Percentiles rank a stretch among this genome's conserved stretches.
These are phyloP conservation scores for Hevea brasiliensis DNA, from an alignment of 345 rosid genomes.

Conservation along the genomic window DNA sequence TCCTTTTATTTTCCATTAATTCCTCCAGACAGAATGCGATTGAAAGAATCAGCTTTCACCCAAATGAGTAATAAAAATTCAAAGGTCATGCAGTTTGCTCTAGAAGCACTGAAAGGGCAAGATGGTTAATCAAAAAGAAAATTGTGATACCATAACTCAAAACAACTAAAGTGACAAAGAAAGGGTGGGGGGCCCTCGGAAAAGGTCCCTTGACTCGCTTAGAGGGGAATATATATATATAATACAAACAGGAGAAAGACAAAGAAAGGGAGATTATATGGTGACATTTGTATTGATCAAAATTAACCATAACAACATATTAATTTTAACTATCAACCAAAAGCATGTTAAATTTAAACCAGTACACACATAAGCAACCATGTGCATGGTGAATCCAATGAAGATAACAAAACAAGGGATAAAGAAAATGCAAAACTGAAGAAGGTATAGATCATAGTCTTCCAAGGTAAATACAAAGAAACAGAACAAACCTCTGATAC, in stretches of 20 bases:
- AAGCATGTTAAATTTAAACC: not conserved
- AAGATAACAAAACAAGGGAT: not conserved
- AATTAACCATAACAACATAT: not conserved
- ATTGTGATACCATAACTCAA: not conserved
- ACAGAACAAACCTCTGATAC: not conserved
- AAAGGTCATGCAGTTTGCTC: not conserved
- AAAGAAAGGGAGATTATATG: not conserved
- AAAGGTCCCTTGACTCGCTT: not conserved
- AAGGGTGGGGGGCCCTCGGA: too few species aligned
- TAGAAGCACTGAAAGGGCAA: not conserved
- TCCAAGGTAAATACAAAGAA: not conserved
- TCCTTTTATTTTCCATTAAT: too few species aligned
- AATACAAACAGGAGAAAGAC: too few species aligned
- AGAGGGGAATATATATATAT: too few species aligned
- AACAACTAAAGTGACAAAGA: too few species aligned
- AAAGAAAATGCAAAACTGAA: not conserved
- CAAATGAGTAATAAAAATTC: not conserved
- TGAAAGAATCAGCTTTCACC: too few species aligned
- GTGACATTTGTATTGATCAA: not conserved
- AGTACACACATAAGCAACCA: not conserved
- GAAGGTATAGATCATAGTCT: too few species aligned
- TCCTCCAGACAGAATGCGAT: too few species aligned
- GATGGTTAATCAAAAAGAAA: not conserved
- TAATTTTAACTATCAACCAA: not conserved
- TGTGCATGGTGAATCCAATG: not conserved